Base-by-base conservation (phyloP, 306 rosid genomes). In the Lathyrus aphaca region DNA sequence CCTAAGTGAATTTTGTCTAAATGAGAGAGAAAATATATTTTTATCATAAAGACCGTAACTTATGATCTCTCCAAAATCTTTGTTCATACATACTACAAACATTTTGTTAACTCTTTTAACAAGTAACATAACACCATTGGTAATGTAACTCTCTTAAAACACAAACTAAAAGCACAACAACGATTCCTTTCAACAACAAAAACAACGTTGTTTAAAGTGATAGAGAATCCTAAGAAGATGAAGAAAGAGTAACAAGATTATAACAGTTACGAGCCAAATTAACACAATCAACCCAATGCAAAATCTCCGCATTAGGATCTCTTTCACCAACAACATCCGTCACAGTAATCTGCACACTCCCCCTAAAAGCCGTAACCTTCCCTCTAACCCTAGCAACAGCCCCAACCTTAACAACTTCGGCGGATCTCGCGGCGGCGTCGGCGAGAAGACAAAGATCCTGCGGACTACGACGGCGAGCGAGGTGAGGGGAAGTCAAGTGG, bases 251-350 rank as follows among this genome's bases (percentile, higher is more conserved):
- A 32, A 77, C 30, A 49, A 77, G 39, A 42, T 90, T 67, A 44
- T 90, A 92, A 69, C 90, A 83, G 39, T 87, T 82, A 1, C 82
- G 79, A 10, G 94, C 97, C 82, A 90, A 72, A 18, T 74, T 72
- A 50, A 93, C 10, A 69, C 90, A 88, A 7, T 86, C 94, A 74
- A 93, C 16, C 86, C 91, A 85, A 48, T 88, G 98, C 72, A 93
- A 53, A 13, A 82, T 71, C 83, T 93, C 94, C 0, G 72, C 87
- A 69, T 88, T 93, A 35, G 94, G 90, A 29, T 93, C 98, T 18
- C 85, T 87, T 77, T 90, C 94, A 0, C 77, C 16, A 43, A 86
- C 81, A 30, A 93, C 87, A 77, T 93, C 97, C 1, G 88, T 77
- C 10, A 85, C 94, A 1, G 87, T 88, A n/a, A 90, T 77, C 86